These are phyloP conservation scores for Diaporthe vaccinii DNA, from an alignment of 2,329 filamentous ascomycete genomes.

Conservation along the genomic window DNA sequence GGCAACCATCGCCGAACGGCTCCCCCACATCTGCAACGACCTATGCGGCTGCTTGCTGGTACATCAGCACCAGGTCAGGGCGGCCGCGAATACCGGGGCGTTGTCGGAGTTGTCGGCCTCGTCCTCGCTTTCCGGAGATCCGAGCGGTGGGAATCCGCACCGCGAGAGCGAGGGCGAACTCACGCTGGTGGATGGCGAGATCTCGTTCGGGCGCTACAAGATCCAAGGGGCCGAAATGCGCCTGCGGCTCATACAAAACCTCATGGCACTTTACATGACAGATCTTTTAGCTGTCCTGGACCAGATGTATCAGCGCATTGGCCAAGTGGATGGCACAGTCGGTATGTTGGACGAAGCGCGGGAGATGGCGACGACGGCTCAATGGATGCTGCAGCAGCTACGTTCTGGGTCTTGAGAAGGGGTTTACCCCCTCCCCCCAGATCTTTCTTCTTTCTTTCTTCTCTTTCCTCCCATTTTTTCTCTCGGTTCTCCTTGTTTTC, in stretches of 20 bases:
- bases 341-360: background rate
- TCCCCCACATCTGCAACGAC: slow-evolving; percentile 15
- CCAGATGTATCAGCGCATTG: background rate
- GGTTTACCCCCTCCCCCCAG: background rate
- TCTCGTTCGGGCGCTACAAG: slow-evolving; percentile 3
- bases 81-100: background rate
- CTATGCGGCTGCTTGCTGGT: slow-evolving; percentile 13
- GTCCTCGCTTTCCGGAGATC: background rate
- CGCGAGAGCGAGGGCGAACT: background rate
- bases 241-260: slow-evolving; percentile 23
- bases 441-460: background rate
- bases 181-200: slow-evolving; percentile 12
- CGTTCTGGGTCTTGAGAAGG: background rate
- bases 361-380: background rate
- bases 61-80: background rate
- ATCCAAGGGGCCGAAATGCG: background rate
- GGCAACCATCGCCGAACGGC: slow-evolving; percentile 14
- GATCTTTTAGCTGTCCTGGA: background rate
- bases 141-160: background rate
- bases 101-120: background rate
- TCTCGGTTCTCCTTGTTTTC: background rate
- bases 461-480: background rate
- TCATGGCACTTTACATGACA: slow-evolving; percentile 7
- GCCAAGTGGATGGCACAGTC: background rate
- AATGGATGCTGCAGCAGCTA: slow-evolving; percentile 15